Evolutionary conservation across 192 early-diverging fungal genomes (phyloP).

Genomic region (Haplosporangium gracile): DNA sequence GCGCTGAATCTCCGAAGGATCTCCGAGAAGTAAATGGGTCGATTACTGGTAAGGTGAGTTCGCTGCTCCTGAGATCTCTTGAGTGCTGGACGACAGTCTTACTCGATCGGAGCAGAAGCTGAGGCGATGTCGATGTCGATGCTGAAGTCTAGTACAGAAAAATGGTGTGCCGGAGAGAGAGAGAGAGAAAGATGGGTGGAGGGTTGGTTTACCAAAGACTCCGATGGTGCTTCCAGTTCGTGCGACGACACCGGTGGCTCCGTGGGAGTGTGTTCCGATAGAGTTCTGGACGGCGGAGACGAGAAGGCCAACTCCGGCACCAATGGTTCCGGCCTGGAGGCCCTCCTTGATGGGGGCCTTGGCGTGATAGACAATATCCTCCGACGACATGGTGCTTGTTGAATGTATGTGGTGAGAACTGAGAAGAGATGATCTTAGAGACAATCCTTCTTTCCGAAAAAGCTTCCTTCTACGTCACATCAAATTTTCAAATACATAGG

Average conservation of each 20-base stretch:
- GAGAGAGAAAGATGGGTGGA: neutral
- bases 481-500: neutral
- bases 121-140: neutral
- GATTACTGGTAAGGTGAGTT: neutral
- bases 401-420: neutral
- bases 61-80: neutral
- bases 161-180: too few relatives aligned
- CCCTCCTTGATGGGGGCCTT: constrained; percentile 62
- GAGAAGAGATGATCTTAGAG: constrained; percentile 10
- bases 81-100: neutral
- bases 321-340: constrained; percentile 61
- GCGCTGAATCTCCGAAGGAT: neutral
- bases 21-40: constrained; percentile 10
- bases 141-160: neutral
- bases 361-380: constrained; percentile 47
- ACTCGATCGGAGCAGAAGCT: neutral
- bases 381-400: constrained; percentile 9
- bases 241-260: constrained; percentile 68
- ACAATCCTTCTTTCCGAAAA: neutral
- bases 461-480: neutral
- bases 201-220: constrained; percentile 72
- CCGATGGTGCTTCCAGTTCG: constrained; percentile 75
- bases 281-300: constrained; percentile 79
- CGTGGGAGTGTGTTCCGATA: constrained; percentile 61
- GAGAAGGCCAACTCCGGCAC: constrained; percentile 76